Conservation (phyloP, 1,284 basidiomycete species). For the Marasmius tenuissimus region DNA sequence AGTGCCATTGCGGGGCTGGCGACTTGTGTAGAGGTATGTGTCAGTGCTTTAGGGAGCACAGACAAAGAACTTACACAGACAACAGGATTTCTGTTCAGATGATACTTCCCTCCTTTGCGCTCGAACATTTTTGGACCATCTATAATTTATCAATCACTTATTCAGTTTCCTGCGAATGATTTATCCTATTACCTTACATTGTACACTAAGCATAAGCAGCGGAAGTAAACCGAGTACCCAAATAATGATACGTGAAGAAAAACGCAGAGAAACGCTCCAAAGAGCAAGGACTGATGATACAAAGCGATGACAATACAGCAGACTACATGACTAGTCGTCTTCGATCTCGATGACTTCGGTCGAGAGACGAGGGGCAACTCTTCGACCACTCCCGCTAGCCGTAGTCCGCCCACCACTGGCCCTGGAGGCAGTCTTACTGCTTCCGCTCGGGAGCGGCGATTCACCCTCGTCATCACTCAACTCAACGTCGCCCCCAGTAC, state of each 20-base stretch:
- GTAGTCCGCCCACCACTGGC: slow-evolving; percentile 11
- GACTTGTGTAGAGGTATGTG: not conserved
- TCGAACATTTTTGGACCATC: not conserved
- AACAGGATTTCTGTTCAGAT: not conserved
- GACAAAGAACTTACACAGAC: not conserved
- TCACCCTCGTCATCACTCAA: slow-evolving; percentile 12
- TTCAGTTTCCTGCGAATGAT: too few species aligned
- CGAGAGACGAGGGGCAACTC: not conserved
- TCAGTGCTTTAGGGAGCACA: not conserved
- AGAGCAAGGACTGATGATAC: not conserved
- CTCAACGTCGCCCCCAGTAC: not conserved
- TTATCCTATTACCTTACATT: too few species aligned
- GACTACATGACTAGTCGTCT: slow-evolving; percentile 22
- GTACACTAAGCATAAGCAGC: too few species aligned
- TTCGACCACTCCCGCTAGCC: slow-evolving; percentile 8
- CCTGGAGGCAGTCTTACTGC: slow-evolving; percentile 5
- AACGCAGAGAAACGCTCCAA: not conserved
- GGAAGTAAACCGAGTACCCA: too few species aligned
- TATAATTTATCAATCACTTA: not conserved
- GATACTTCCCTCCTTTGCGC: not conserved
- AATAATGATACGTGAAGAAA: not conserved
- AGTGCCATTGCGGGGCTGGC: not conserved
- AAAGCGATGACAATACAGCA: not conserved
- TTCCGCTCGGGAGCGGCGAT: slow-evolving; percentile 2
- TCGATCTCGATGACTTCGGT: slow-evolving; percentile 43